phyloP scores from a whole-genome alignment of 2,329 filamentous ascomycete genomes.

The Coleophoma crateriformis region DNA sequence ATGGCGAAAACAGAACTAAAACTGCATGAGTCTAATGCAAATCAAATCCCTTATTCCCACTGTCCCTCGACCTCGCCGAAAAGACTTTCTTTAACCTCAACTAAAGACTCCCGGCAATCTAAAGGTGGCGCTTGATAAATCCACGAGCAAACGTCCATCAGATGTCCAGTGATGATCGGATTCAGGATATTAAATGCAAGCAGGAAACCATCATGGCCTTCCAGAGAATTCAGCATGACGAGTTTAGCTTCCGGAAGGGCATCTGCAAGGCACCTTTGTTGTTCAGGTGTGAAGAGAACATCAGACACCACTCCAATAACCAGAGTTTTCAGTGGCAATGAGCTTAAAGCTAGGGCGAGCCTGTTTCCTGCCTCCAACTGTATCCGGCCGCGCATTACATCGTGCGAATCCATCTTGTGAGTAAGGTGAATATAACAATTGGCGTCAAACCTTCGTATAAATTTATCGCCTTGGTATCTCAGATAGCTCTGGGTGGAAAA shows the following conservation, averaged over 20 bases:
- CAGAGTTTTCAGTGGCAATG: conserved; percentile 20
- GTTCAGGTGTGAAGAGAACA: conserved; percentile 26
- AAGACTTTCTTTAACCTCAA: neutral
- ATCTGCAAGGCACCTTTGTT: conserved; percentile 26
- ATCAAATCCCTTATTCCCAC: neutral
- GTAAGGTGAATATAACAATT: conserved; percentile 33
- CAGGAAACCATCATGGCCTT: conserved; percentile 32
- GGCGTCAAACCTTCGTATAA: conserved; percentile 31
- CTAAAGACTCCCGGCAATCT: neutral
- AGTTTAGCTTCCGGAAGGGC: conserved; percentile 24
- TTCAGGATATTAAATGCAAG: conserved; percentile 29
- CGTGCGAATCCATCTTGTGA: conserved; percentile 33
- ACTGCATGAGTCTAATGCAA: too few species aligned
- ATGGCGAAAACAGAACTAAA: too few species aligned
- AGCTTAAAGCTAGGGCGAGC: conserved; percentile 17
- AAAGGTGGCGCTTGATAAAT: neutral
- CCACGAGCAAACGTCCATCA: neutral
- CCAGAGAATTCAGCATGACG: conserved; percentile 20
- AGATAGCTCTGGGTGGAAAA: conserved; percentile 32
- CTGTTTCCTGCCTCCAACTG: conserved; percentile 12
- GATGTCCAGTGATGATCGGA: conserved; percentile 12
- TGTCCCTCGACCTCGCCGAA: conserved; percentile 1
- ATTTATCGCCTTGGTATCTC: conserved; percentile 32
- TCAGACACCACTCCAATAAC: conserved; percentile 30
- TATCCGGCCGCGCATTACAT: conserved; percentile 23